Base-by-base conservation (phyloP, 2,329 filamentous ascomycete species). In the Zasmidium citrigriseum region DNA sequence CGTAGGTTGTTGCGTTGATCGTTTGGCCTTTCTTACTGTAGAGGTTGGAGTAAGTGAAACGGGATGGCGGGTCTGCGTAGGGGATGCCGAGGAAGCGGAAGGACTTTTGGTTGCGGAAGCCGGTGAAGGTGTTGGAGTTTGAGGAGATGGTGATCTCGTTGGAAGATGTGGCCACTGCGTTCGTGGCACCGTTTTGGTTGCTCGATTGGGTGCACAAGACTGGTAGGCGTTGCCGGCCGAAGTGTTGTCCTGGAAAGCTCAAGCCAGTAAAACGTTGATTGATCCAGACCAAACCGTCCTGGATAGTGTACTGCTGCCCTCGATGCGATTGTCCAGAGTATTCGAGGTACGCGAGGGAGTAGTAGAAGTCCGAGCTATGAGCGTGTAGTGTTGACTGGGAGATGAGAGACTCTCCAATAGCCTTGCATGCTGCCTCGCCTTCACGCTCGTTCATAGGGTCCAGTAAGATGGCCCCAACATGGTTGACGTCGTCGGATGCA, bases 91-190 rank as follows among this genome's bases (percentile, higher is more conserved):
- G 68, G 63, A 81, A 81, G 16, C 77, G 76, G 61, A 81, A 82
- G 5, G 71, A 83, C 65, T 83, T 81, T 61, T 81, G 76, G 64
- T 84, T 83, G 7, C 81, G 76, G 63, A 78, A 83, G 0, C 82
- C 82, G 18, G 78, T 64, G 52, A 77, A 83, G 0, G 66, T 78
- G 56, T 82, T 82, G 3, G 75, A 74, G n/a, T 65, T 68, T 1
- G 78, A 74, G 1, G 72, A 54, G 10, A 82, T 65, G 10, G 71
- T 68, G 18, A 82, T 57, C 45, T 76, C 65, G 46, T 78, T 80
- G 9, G 71, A 70, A 12, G 72, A 63, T 16, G 66, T 72, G 1
- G 72, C 73, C 1, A 67, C 63, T 0, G 73, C 68, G 48, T 73
- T 73, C 38, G 62, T 67, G 4, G 73, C 68, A 51, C 70, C 64